These are phyloP conservation scores for Trametes cubensis DNA, from an alignment of 768 basidiomycete species.

Conservation along the genomic window DNA sequence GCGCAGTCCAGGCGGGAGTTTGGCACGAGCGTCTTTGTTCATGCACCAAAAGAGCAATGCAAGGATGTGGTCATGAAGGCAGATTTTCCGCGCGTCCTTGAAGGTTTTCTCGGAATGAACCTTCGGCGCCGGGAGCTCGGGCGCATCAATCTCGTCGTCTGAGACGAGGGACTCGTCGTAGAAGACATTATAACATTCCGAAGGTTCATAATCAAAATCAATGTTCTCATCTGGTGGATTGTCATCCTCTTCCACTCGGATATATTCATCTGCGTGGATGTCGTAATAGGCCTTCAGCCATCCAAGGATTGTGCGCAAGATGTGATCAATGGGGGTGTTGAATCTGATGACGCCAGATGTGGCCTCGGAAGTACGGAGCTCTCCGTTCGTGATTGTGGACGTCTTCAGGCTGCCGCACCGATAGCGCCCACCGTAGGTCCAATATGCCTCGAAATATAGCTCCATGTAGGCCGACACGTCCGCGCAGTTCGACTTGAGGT, in stretches of 20 bases:
- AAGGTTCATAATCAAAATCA: not conserved
- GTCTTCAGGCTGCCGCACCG: not conserved
- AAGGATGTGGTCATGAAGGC: not conserved
- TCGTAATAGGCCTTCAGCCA: not conserved
- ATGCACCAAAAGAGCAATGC: not conserved
- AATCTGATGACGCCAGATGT: not conserved
- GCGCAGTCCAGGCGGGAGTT: not conserved
- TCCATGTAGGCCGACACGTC: not conserved
- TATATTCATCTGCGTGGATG: not conserved
- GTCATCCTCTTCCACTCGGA: not conserved
- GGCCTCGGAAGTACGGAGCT: not conserved
- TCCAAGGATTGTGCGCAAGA: not conserved
- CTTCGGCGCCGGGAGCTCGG: not conserved
- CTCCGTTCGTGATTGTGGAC: not conserved
- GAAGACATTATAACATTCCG: too few species aligned
- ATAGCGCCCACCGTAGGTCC: not conserved
- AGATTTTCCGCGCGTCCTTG: not conserved
- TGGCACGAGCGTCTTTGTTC: not conserved
- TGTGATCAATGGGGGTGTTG: not conserved
- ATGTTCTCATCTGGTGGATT: not conserved
- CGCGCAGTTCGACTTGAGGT: not conserved
- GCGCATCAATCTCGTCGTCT: too few species aligned
- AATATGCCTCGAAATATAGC: not conserved
- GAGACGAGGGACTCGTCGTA: too few species aligned
- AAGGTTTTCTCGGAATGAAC: not conserved